Percentiles rank a stretch among this genome's conserved stretches.
These are phyloP conservation scores for Allium sativum DNA, from an alignment of 106 monocot species.

Conservation along the genomic window DNA sequence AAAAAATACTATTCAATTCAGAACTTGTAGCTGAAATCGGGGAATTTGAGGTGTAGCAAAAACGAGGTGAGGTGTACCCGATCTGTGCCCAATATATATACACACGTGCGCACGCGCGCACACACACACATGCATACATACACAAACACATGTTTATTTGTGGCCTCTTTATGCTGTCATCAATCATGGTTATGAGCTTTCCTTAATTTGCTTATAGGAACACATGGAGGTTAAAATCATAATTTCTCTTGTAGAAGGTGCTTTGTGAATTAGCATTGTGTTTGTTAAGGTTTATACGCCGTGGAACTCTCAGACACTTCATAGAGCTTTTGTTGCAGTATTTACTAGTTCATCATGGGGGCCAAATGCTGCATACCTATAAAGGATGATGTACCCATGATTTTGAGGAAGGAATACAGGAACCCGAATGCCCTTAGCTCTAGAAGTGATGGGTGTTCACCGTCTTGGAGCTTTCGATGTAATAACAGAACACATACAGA, in stretches of 20 bases:
- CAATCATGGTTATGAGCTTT: neutral
- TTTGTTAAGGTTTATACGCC: too few species aligned
- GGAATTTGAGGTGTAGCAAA: too few species aligned
- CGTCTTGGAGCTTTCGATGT: conserved; percentile 92
- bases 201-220: conserved; percentile 1
- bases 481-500: conserved; percentile 91
- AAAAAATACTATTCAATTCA: too few species aligned
- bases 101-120: too few species aligned
- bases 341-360: conserved; percentile 37
- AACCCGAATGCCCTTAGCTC: conserved; percentile 32
- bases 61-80: too few species aligned
- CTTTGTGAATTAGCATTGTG: too few species aligned
- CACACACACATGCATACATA: too few species aligned
- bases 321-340: conserved; percentile 1
- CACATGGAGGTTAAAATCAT: neutral
- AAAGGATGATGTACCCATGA: conserved; percentile 32
- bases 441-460: conserved; percentile 51
- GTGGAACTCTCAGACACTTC: neutral
- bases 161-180: neutral
- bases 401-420: conserved; percentile 6
- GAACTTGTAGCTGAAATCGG: too few species aligned
- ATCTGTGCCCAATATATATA: too few species aligned
- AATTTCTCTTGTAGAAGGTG: neutral
- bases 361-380: conserved; percentile 79
- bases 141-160: too few species aligned